These are phyloP conservation scores for Castanea crenata DNA, from an alignment of 306 rosid genomes.

Conservation along the genomic window DNA sequence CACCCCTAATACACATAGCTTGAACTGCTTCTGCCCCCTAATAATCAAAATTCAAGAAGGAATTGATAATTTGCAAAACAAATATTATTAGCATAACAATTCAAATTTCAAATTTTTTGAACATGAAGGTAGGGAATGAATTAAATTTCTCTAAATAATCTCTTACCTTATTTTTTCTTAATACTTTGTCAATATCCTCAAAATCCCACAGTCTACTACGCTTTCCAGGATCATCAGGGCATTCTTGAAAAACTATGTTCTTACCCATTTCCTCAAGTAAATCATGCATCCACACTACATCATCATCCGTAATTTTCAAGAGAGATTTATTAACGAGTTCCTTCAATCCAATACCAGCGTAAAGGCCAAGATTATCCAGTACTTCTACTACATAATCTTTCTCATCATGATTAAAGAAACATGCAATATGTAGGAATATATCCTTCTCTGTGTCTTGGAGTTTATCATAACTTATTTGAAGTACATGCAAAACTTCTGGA, in stretches of 20 bases:
- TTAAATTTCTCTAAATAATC: background rate
- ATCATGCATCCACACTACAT: background rate
- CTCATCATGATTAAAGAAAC: fast-evolving
- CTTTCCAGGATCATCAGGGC: background rate
- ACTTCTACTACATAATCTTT: fast-evolving
- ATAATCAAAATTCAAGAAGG: no score
- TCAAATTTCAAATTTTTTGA: background rate
- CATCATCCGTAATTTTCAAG: background rate
- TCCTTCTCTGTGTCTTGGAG: background rate
- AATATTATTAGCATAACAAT: background rate
- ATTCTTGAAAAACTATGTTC: background rate
- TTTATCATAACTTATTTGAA: background rate
- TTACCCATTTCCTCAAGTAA: background rate
- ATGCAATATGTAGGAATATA: background rate
- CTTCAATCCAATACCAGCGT: background rate
- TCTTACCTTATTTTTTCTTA: background rate
- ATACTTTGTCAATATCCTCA: background rate
- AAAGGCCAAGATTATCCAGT: background rate
- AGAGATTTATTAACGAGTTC: background rate
- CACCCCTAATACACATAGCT: no score
- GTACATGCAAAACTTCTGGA: background rate
- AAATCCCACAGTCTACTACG: background rate
- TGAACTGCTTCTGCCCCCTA: no score
- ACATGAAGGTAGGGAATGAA: no score
- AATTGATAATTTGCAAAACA: no score